Evolutionary conservation across 805 yeast species (phyloP).

Genomic region (Hanseniaspora singularis): DNA sequence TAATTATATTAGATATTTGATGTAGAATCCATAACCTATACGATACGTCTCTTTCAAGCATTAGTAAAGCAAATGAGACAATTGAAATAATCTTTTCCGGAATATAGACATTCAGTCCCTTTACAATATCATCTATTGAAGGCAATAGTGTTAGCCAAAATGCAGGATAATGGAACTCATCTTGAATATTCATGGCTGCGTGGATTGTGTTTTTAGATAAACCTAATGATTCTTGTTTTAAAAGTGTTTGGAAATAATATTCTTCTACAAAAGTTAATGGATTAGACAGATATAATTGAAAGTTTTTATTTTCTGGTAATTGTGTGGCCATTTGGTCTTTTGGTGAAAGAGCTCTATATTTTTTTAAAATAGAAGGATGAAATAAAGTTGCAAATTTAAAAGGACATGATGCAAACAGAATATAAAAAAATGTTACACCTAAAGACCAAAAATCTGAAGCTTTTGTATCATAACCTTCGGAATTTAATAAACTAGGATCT

Average conservation of each 20-base stretch:
- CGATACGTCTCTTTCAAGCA: slow-evolving; percentile 7
- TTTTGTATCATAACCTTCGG: slow-evolving; percentile 48
- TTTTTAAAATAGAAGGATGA: slow-evolving; percentile 37
- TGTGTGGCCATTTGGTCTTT: slow-evolving; percentile 10
- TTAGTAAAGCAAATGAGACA: not conserved
- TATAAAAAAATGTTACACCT: slow-evolving; percentile 68
- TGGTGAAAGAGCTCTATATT: not conserved
- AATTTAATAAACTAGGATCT: slow-evolving; percentile 1
- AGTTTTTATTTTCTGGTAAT: slow-evolving; percentile 18
- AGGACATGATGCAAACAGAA: slow-evolving; percentile 75
- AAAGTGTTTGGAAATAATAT: slow-evolving; percentile 19
- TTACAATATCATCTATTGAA: not conserved
- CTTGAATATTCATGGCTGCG: slow-evolving; percentile 16
- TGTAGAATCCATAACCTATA: slow-evolving; percentile 15
- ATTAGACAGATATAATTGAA: slow-evolving; percentile 18
- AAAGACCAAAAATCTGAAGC: slow-evolving; percentile 80
- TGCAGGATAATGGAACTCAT: slow-evolving; percentile 15
- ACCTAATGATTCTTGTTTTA: slow-evolving; percentile 14
- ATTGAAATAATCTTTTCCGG: not conserved
- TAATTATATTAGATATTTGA: slow-evolving; percentile 6
- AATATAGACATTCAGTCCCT: not conserved
- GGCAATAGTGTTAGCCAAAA: slow-evolving; percentile 15
- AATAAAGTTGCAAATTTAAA: slow-evolving; percentile 58
- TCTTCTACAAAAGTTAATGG: slow-evolving; percentile 22
- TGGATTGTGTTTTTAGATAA: slow-evolving; percentile 15